A percentile compares a stretch with the other conserved stretches of the same genome.
Conservation (phyloP, 352 stramenopile genomes). For the Pythium insidiosum region DNA sequence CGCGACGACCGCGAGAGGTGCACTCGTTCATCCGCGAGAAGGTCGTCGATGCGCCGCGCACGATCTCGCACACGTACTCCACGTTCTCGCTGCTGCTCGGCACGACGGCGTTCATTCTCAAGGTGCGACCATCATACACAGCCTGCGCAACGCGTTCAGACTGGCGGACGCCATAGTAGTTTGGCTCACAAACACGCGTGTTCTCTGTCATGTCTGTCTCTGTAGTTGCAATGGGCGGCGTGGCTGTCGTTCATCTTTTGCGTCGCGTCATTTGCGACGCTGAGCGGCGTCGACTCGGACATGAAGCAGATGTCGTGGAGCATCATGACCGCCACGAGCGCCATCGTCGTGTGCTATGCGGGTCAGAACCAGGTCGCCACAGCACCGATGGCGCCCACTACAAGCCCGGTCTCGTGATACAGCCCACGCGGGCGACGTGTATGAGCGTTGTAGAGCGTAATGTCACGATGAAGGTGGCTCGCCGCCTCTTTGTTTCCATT, state of each 20-base stretch:
- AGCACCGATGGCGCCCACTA: neutral
- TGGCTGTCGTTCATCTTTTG: conserved; percentile 64
- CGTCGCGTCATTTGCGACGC: conserved; percentile 53
- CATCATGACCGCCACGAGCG: conserved; percentile 68
- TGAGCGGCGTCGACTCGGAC: conserved; percentile 47
- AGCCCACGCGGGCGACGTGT: no score
- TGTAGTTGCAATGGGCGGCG: conserved; percentile 55
- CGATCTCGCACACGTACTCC: conserved; percentile 46
- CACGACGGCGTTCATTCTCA: conserved; percentile 50
- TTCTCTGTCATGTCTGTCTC: neutral
- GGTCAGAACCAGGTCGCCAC: conserved; percentile 1
- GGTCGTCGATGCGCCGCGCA: conserved; percentile 20
- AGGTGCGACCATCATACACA: conserved; percentile 19
- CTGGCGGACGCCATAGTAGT: neutral
- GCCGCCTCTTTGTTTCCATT: no score
- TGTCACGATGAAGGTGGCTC: no score
- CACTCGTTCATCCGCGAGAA: conserved; percentile 66
- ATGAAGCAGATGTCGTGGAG: conserved; percentile 60
- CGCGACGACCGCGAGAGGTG: conserved; percentile 48
- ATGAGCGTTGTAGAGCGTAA: no score
- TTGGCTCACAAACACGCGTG: neutral
- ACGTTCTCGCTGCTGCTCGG: conserved; percentile 52
- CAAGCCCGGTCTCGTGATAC: no score
- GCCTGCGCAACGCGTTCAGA: neutral
- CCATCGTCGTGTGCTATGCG: conserved; percentile 54